Evolutionary conservation across 2,329 filamentous ascomycete species (phyloP), one percentile per base, ranked within the genome.

Genomic region (Ophiostoma piceae): DNA sequence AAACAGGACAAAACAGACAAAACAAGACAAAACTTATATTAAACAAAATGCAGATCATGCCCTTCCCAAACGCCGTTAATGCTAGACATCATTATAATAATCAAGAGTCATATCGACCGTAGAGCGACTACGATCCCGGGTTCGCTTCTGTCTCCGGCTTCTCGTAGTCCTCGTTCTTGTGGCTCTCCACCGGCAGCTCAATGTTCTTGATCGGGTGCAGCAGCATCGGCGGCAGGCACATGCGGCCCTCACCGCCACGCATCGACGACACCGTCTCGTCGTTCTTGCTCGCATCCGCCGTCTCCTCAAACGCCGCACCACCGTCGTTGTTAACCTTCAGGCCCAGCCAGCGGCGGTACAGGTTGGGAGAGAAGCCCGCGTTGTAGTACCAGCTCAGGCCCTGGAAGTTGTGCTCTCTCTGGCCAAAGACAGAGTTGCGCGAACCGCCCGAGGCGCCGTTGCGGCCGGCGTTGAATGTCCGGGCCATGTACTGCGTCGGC

Each of bases 341-440:
- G 1, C 93, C 94, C 47, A 97, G 80, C 94, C 94, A 98, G 72
- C 92, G 84, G 67, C 88, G 85, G 82, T 95, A 97, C 76, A 98
- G 76, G 73, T 92, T 92, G 2, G 88, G 86, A 7, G 91, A 88
- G 76, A 97, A 97, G 1, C 88, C 88, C 0, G 91, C 90, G 74
- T 93, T 92, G 79, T 96, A 97, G 79, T 95, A 97, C 93, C 93
- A 98, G 26, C 89, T 92, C 76, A 92, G 88, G 0, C 94, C 93
- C 69, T 85, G 84, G 77, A 97, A 90, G 78, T 97, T 97, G 79
- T 95, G 92, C 80, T 97, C 94, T 22, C 92, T 85, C 74, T 95
- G 91, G 51, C 91, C 92, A 76, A 92, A 94, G 22, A 94, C 84
- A 14, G 88, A 89, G 2, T 88, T 90, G 29, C 88, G 83, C 4